Percentiles rank a stretch among this genome's conserved stretches.
Conservation (phyloP, 805 yeast genomes). For the Diddensiella caesifluorescens region DNA sequence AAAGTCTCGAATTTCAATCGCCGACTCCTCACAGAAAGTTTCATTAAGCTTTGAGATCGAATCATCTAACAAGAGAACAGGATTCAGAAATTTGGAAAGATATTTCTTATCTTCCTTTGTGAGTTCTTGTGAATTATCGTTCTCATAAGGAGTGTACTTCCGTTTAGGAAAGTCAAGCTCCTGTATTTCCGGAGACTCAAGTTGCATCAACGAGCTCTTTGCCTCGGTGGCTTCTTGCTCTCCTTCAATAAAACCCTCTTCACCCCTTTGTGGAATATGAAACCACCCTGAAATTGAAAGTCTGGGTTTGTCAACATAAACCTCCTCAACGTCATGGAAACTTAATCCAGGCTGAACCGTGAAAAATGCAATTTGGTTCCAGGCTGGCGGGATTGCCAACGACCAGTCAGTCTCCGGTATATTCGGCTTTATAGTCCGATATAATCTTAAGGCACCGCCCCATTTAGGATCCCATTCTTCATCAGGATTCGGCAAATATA, state of each 20-base stretch:
- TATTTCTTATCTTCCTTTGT: constrained; percentile 42
- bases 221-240: constrained; percentile 78
- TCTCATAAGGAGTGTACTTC: constrained; percentile 7
- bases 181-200: constrained; percentile 69
- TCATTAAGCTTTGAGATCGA: constrained; percentile 42
- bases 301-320: constrained; percentile 82
- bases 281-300: constrained; percentile 98
- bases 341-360: constrained; percentile 94
- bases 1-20: constrained; percentile 60
- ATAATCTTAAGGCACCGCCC: constrained; percentile 88
- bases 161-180: constrained; percentile 77
- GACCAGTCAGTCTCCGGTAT: constrained; percentile 79
- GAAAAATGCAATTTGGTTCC: constrained; percentile 94
- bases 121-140: constrained; percentile 9
- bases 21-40: constrained; percentile 60
- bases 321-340: constrained; percentile 98
- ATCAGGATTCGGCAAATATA: constrained; percentile 91
- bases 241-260: constrained; percentile 74
- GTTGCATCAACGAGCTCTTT: constrained; percentile 67
- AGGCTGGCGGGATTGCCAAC: constrained; percentile 76
- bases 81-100: constrained; percentile 52
- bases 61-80: constrained; percentile 40
- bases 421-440: constrained; percentile 80
- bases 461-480: constrained; percentile 82
- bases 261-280: constrained; percentile 93